phyloP scores from a whole-genome alignment of 2,329 filamentous ascomycete species.

The Alternaria sp. region DNA sequence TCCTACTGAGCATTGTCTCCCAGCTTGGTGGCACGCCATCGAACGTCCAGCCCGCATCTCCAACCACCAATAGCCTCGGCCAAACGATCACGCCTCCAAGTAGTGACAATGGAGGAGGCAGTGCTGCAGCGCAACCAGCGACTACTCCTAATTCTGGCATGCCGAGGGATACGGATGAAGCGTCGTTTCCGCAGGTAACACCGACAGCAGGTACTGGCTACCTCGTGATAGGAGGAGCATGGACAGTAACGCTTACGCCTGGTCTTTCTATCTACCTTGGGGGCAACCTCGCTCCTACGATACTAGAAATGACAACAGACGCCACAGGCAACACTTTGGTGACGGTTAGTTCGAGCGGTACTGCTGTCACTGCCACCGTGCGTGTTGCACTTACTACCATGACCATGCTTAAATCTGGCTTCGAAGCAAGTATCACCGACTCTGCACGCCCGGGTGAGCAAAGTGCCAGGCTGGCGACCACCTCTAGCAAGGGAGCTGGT shows the following conservation, averaged over 20 bases:
- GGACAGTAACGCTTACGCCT: constrained; percentile 34
- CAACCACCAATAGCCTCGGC: neutral
- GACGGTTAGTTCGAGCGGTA: constrained; percentile 38
- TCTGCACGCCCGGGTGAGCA: constrained; percentile 9
- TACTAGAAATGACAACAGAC: constrained; percentile 36
- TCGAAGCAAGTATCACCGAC: constrained; percentile 31
- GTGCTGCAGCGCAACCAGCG: neutral
- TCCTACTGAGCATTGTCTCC: constrained; percentile 30
- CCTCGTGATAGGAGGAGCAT: constrained; percentile 30
- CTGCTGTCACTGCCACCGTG: constrained; percentile 36
- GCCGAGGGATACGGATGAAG: constrained; percentile 3
- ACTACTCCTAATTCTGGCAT: neutral
- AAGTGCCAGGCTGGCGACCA: constrained; percentile 8
- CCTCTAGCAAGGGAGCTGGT: constrained; percentile 12
- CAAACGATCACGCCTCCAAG: neutral
- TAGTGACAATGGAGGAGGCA: neutral
- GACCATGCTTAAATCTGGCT: constrained; percentile 30
- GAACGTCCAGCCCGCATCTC: constrained; percentile 6
- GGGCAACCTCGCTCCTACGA: constrained; percentile 21
- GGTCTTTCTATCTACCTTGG: constrained; percentile 40
- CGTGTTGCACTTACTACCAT: constrained; percentile 28
- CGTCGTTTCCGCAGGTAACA: constrained; percentile 1
- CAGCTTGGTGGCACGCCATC: constrained; percentile 19
- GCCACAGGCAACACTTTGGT: constrained; percentile 35
- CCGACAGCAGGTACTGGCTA: constrained; percentile 6